A percentile compares a stretch with the other conserved stretches of the same genome.
phyloP scores from a whole-genome alignment of 2,329 filamentous ascomycete species.

The Aureobasidium sp. region DNA sequence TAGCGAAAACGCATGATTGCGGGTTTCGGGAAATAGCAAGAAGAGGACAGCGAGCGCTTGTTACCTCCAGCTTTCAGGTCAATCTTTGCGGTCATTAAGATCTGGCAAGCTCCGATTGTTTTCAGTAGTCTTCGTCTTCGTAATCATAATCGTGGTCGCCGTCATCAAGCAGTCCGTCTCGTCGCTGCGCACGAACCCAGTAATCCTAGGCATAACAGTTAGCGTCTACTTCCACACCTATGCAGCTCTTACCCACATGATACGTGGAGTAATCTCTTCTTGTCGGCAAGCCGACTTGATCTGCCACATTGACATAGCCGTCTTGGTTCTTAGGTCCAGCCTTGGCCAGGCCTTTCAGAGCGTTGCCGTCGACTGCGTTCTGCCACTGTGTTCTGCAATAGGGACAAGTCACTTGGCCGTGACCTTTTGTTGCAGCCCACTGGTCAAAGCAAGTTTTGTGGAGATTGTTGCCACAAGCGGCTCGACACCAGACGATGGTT shows the following conservation, averaged over 20 bases:
- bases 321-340: constrained; percentile 19
- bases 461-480: constrained; percentile 54
- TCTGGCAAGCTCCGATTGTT: neutral
- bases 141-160: neutral
- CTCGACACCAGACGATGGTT: constrained; percentile 50
- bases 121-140: neutral
- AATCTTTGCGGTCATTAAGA: neutral
- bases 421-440: constrained; percentile 34
- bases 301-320: constrained; percentile 27
- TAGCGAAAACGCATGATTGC: neutral
- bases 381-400: constrained; percentile 25
- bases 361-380: constrained; percentile 15
- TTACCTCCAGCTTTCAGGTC: neutral
- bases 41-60: neutral
- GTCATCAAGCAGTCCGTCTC: neutral
- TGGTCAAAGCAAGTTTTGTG: constrained; percentile 49
- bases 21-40: neutral
- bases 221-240: constrained; percentile 15
- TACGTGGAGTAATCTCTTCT: constrained; percentile 25
- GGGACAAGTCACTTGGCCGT: constrained; percentile 23
- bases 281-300: constrained; percentile 23
- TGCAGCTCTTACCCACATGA: constrained; percentile 12
- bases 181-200: constrained; percentile 6
- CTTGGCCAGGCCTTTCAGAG: constrained; percentile 20
- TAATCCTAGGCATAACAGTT: neutral